Percentiles rank a stretch among this genome's conserved stretches.
These are phyloP conservation scores for Deinandra increscens DNA, from an alignment of 129 eudicot genomes.

Conservation along the genomic window DNA sequence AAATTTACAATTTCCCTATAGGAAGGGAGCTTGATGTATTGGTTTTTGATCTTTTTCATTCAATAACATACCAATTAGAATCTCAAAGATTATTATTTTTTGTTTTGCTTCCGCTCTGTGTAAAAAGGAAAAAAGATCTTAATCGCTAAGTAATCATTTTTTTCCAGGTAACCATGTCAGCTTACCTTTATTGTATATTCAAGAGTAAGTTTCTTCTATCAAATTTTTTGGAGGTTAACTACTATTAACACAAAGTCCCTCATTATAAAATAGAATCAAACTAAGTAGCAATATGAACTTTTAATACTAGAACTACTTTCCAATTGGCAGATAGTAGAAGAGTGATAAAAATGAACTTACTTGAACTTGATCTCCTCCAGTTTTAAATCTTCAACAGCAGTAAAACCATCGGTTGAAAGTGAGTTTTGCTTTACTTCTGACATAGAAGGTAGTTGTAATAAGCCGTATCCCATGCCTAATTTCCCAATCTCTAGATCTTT, in stretches of 20 bases:
- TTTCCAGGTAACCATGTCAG: not conserved
- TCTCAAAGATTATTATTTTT: not conserved
- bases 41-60: not conserved
- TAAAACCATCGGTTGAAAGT: slow-evolving; percentile 70
- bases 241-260: not conserved
- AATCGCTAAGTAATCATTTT: not conserved
- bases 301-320: not conserved
- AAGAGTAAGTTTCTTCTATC: not conserved
- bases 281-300: not conserved
- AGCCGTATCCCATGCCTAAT: slow-evolving; percentile 89
- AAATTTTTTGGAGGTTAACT: not conserved
- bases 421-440: slow-evolving; percentile 81
- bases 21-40: not conserved
- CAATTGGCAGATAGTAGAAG: not conserved
- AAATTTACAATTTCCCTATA: not conserved
- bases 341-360: slow-evolving; percentile 42
- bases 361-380: slow-evolving; percentile 81
- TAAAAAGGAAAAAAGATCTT: not conserved
- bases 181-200: not conserved
- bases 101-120: not conserved
- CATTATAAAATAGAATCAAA: not conserved
- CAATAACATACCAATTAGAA: not conserved
- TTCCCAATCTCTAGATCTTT: slow-evolving; percentile 88
- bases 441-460: slow-evolving; percentile 82
- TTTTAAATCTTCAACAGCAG: slow-evolving; percentile 67